phyloP scores from a whole-genome alignment of 2,329 filamentous ascomycete genomes.

The Calonectria pauciramosa region DNA sequence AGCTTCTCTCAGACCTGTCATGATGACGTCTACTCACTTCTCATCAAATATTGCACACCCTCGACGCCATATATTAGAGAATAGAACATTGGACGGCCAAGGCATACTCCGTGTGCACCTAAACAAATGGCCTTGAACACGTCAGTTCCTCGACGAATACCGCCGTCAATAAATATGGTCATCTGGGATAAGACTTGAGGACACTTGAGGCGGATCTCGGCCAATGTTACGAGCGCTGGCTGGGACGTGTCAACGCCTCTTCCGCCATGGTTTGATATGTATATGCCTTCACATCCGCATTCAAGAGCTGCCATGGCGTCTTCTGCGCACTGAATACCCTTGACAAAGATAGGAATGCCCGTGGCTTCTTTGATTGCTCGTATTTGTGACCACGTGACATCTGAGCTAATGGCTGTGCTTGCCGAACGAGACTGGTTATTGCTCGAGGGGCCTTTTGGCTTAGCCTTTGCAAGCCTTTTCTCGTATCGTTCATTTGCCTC shows the following conservation, averaged over 20 bases:
- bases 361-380: background rate
- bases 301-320: background rate
- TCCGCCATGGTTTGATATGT: background rate
- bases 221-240: background rate
- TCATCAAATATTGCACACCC: background rate
- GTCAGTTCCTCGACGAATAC: background rate
- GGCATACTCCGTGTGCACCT: background rate
- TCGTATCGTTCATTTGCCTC: background rate
- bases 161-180: background rate
- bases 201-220: background rate
- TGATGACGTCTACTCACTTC: background rate
- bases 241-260: background rate
- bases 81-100: background rate
- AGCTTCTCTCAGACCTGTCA: background rate
- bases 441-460: background rate
- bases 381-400: background rate
- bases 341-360: background rate
- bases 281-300: background rate
- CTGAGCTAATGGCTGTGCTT: background rate
- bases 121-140: background rate
- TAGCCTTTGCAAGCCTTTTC: background rate
- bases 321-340: background rate
- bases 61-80: background rate
- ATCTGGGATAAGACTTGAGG: background rate
- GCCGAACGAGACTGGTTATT: background rate